Conservation (phyloP, 495 filamentous ascomycete genomes). For the Talaromyces liani region DNA sequence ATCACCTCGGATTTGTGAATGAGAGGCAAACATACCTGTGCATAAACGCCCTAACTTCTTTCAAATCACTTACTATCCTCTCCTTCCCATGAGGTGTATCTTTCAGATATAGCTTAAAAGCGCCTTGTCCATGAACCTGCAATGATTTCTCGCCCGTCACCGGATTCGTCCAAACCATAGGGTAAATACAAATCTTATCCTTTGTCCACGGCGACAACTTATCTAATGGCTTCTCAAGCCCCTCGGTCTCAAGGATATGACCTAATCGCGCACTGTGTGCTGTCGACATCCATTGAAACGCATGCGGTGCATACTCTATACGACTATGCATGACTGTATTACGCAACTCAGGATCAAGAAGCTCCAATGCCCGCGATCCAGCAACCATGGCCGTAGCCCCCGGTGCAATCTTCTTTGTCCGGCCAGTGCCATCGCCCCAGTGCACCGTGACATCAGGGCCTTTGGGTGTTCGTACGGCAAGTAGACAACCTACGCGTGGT, state of each 20-base stretch:
- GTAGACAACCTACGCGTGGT: constrained; percentile 21
- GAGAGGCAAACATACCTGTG: constrained; percentile 1
- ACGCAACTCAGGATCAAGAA: constrained; percentile 16
- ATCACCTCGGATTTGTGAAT: neutral
- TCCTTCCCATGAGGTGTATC: constrained; percentile 20
- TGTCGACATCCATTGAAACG: constrained; percentile 26
- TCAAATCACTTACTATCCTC: constrained; percentile 21
- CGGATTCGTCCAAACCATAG: constrained; percentile 26
- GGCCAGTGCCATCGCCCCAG: constrained; percentile 23
- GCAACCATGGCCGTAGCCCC: constrained; percentile 23
- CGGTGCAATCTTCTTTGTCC: constrained; percentile 20
- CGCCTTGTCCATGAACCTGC: constrained; percentile 31
- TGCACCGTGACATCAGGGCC: constrained; percentile 23
- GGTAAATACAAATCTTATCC: constrained; percentile 20
- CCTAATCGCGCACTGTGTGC: constrained; percentile 19
- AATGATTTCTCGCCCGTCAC: constrained; percentile 30
- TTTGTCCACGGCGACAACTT: constrained; percentile 16
- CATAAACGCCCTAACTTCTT: constrained; percentile 16
- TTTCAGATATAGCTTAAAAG: constrained; percentile 27
- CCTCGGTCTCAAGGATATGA: constrained; percentile 21
- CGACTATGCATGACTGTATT: constrained; percentile 17
- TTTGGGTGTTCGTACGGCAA: constrained; percentile 22
- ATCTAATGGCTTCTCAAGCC: constrained; percentile 19
- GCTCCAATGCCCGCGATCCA: constrained; percentile 16
- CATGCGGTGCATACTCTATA: constrained; percentile 25